Base-by-base conservation (phyloP, 1,284 basidiomycete genomes). In the Rhodotorula glutinis region DNA sequence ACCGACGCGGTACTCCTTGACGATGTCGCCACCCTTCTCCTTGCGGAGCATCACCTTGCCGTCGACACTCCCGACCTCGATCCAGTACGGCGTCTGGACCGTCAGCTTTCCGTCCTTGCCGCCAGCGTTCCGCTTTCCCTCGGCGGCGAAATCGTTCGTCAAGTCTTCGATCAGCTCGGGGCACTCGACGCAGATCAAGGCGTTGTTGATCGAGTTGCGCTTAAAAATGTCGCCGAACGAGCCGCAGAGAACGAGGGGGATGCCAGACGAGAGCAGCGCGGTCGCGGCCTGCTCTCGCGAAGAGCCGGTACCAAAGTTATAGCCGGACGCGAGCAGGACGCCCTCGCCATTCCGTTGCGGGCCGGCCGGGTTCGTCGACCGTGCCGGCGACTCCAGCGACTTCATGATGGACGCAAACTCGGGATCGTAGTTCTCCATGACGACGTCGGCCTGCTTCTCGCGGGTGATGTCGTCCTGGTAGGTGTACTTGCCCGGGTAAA, bases 141-240 rank as follows among this genome's bases (percentile, higher is more conserved):
- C 87, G 77, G 85, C 86, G 0, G 86, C 88, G 77, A 88, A 92
- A 61, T 82, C 79, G 30, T 80, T 78, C 2, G 95, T 96, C 65
- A 98, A 82, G 74, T 96, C 92, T 38, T 84, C 82, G 29, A 98
- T 88, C 57, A 99, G 85, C 74, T 90, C 88, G 0, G 93, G 92
- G 65, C 86, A 91, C 80, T 98, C 95, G 59, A 98, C 79, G 77
- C 95, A 97, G 66, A 99, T 91, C 14, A 99, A 84, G 8, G 93
- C 95, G 78, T 99, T 98, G 82, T 98, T 98, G 82, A 98, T 98
- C 21, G 92, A 89, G 79, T 99, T 98, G 43, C 95, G 88, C 82
- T 98, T 98, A 84, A 97, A 99, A 75, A 98, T 98, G 79, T 98
- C 96, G 23, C 96, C 95, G 76, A 99, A 98, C 40, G 91, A 94